Conservation (phyloP, 768 basidiomycete genomes). For the Xerocomellus intermedius region DNA sequence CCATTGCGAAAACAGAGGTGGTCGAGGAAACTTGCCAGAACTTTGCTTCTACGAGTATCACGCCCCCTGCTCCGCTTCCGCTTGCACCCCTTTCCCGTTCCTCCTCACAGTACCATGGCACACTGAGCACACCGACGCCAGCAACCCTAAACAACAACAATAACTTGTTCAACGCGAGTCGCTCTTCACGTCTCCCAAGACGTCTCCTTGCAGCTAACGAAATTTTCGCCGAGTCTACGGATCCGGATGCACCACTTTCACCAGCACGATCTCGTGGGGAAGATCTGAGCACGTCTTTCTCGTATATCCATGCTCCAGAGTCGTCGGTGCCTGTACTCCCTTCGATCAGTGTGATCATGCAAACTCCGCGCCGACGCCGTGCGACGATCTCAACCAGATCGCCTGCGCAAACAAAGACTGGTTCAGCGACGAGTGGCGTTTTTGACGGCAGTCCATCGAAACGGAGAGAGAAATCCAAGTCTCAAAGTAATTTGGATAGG, state of each 20-base stretch:
- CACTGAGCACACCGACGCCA: slow-evolving; percentile 35
- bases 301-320: slow-evolving; percentile 19
- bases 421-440: slow-evolving; percentile 28
- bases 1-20: slow-evolving; percentile 51
- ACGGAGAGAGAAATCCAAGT: slow-evolving; percentile 63
- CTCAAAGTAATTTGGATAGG: slow-evolving; percentile 60
- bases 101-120: slow-evolving; percentile 35
- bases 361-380: slow-evolving; percentile 43
- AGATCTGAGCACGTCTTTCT: slow-evolving; percentile 24
- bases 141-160: slow-evolving; percentile 6
- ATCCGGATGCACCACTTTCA: slow-evolving; percentile 20
- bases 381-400: slow-evolving; percentile 71
- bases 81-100: slow-evolving; percentile 55
- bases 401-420: slow-evolving; percentile 40
- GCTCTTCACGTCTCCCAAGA: slow-evolving; percentile 54
- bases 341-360: slow-evolving; percentile 20
- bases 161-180: slow-evolving; percentile 9
- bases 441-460: slow-evolving; percentile 57
- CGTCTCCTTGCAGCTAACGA: slow-evolving; percentile 64
- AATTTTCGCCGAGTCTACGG: slow-evolving; percentile 51
- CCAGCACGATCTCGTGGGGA: slow-evolving; percentile 13
- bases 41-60: slow-evolving; percentile 54
- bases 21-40: slow-evolving; percentile 78
- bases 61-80: slow-evolving; percentile 61
- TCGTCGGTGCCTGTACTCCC: slow-evolving; percentile 21